Conservation (phyloP, 2,329 filamentous ascomycete species). For the Tympanopsis confertula region DNA sequence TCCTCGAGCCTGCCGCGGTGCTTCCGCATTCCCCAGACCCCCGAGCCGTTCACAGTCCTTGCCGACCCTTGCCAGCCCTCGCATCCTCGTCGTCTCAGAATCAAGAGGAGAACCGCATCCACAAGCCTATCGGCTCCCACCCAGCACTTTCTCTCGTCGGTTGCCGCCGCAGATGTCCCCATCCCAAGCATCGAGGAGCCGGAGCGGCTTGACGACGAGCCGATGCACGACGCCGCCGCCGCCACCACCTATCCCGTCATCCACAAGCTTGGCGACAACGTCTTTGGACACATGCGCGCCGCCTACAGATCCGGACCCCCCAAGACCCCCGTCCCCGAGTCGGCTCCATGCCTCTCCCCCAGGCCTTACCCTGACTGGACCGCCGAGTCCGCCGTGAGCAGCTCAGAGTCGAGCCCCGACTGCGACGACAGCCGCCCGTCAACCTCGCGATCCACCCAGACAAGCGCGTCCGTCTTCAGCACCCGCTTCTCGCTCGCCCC, state of each 20-base stretch:
- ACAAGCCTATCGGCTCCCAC: constrained; percentile 41
- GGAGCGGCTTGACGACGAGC: constrained; percentile 14
- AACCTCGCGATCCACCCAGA: constrained; percentile 46
- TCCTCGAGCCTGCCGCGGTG: constrained; percentile 30
- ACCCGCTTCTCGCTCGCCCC: constrained; percentile 41
- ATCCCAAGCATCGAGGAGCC: constrained; percentile 54
- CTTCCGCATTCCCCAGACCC: constrained; percentile 34
- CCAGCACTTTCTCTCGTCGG: constrained; percentile 55
- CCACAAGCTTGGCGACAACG: constrained; percentile 17
- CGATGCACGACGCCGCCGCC: constrained; percentile 28
- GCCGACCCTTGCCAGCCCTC: constrained; percentile 29
- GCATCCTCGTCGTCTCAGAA: constrained; percentile 37
- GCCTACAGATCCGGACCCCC: constrained; percentile 34
- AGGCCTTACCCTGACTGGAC: constrained; percentile 46
- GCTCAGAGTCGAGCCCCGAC: constrained; percentile 45
- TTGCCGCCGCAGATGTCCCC: constrained; percentile 51
- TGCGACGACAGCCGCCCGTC: constrained; percentile 48
- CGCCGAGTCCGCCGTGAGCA: constrained; percentile 41
- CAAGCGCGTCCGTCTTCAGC: constrained; percentile 44
- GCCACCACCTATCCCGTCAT: constrained; percentile 22
- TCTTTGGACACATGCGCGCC: constrained; percentile 12
- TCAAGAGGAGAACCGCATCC: constrained; percentile 42
- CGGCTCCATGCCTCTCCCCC: constrained; percentile 28
- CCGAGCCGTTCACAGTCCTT: constrained; percentile 31
- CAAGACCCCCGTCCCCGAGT: constrained; percentile 42